Conservation (phyloP, 768 basidiomycete genomes). For the Mycena vitilis region DNA sequence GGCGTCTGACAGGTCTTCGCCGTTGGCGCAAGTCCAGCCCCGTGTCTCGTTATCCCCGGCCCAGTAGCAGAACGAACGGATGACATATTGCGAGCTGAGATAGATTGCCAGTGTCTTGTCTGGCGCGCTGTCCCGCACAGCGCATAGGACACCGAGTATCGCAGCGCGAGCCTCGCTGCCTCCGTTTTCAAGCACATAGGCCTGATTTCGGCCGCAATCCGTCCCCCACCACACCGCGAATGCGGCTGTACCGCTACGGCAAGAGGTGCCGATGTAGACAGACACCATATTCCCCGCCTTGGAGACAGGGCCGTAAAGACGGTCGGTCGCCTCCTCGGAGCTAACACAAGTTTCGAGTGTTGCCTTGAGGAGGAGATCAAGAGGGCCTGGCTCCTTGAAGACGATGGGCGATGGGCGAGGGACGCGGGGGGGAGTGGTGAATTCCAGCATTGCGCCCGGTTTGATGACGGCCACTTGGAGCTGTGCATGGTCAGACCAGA, state of each 20-base stretch:
- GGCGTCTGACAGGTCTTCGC: no score
- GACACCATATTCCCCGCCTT: rapidly evolving
- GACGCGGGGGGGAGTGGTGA: background rate
- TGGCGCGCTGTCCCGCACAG: rapidly evolving
- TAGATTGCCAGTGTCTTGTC: background rate
- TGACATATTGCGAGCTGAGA: background rate
- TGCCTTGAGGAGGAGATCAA: background rate
- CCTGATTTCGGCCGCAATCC: background rate
- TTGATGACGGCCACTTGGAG: no score
- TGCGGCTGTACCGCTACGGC: background rate
- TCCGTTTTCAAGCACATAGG: background rate
- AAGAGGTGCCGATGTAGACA: background rate
- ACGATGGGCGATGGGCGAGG: no score
- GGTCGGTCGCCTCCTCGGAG: background rate
- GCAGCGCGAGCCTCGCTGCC: background rate
- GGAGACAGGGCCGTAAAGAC: background rate
- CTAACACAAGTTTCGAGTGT: background rate
- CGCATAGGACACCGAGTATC: background rate
- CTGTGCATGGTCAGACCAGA: slow-evolving; percentile 9
- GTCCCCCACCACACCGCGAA: background rate
- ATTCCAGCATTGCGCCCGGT: background rate
- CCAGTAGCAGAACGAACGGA: slow-evolving; percentile 6
- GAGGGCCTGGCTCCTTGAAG: background rate
- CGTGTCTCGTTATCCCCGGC: background rate
- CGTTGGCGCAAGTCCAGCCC: slow-evolving; percentile 15